Conservation (phyloP, 1,284 basidiomycete genomes). For the Ceratobasidium sp. region DNA sequence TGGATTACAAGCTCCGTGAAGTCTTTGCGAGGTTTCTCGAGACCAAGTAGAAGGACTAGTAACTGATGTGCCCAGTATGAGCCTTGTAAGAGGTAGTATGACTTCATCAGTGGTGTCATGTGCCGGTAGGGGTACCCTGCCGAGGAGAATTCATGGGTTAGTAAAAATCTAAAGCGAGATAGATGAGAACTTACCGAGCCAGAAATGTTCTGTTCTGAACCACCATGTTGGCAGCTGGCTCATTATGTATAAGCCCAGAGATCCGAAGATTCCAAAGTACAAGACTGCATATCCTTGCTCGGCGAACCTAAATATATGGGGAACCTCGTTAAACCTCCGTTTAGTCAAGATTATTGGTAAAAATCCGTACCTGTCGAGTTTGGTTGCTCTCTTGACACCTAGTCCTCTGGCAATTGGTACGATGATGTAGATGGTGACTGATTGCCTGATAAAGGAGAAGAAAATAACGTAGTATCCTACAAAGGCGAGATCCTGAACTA, state of each 20-base stretch:
- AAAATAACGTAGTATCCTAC: constrained; percentile 89
- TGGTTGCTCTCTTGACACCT: constrained; percentile 70
- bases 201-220: constrained; percentile 86
- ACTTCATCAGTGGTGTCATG: constrained; percentile 87
- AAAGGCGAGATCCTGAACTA: constrained; percentile 76
- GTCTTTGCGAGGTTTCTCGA: constrained; percentile 97
- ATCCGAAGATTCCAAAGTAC: constrained; percentile 79
- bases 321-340: neutral
- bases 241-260: constrained; percentile 91
- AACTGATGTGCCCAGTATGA: constrained; percentile 97
- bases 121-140: constrained; percentile 88
- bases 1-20: constrained; percentile 86
- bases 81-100: constrained; percentile 90
- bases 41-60: constrained; percentile 81
- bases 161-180: neutral
- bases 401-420: constrained; percentile 75
- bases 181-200: constrained; percentile 65
- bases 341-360: neutral
- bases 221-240: constrained; percentile 86
- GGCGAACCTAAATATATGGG: constrained; percentile 65
- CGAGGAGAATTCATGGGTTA: neutral
- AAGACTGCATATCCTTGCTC: constrained; percentile 90
- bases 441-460: constrained; percentile 91
- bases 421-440: constrained; percentile 75
- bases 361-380: constrained; percentile 66